phyloP scores from a whole-genome alignment of 2,329 filamentous ascomycete species.

The Alternaria alternata region DNA sequence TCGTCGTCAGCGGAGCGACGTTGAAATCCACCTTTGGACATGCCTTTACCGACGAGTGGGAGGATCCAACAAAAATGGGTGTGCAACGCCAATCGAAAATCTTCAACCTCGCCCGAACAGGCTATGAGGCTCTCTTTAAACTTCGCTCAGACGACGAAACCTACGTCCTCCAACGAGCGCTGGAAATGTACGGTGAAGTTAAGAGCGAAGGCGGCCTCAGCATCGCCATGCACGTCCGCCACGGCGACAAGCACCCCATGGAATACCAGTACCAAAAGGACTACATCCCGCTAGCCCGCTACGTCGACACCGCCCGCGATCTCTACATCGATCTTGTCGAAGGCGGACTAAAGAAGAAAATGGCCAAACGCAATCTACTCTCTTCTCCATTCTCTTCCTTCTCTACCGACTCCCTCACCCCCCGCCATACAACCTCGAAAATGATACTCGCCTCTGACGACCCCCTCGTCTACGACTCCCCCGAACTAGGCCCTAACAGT shows the following conservation, averaged over 20 bases:
- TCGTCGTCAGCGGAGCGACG: constrained; percentile 76
- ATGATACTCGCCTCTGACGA: constrained; percentile 82
- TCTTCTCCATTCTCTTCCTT: constrained; percentile 21
- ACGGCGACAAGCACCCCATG: constrained; percentile 78
- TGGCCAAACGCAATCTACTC: background rate
- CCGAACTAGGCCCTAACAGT: constrained; percentile 65
- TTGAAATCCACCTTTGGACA: constrained; percentile 70
- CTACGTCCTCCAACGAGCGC: constrained; percentile 69
- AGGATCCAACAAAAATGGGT: constrained; percentile 59
- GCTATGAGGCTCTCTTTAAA: constrained; percentile 78
- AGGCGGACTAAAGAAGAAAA: constrained; percentile 8
- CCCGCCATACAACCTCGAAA: constrained; percentile 45
- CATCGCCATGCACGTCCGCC: constrained; percentile 80
- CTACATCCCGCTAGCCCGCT: constrained; percentile 78
- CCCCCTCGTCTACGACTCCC: constrained; percentile 73
- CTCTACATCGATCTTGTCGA: constrained; percentile 59
- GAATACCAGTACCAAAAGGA: constrained; percentile 79
- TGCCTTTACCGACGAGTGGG: constrained; percentile 63
- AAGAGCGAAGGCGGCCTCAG: constrained; percentile 60
- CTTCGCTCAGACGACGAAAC: constrained; percentile 70
- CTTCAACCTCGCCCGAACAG: constrained; percentile 72
- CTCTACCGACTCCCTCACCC: constrained; percentile 20
- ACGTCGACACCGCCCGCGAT: constrained; percentile 66
- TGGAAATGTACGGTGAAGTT: constrained; percentile 61
- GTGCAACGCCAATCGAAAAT: constrained; percentile 66